Evolutionary conservation across 2,329 filamentous ascomycete species (phyloP).

Genomic region (Cucurbitaria berberidis): DNA sequence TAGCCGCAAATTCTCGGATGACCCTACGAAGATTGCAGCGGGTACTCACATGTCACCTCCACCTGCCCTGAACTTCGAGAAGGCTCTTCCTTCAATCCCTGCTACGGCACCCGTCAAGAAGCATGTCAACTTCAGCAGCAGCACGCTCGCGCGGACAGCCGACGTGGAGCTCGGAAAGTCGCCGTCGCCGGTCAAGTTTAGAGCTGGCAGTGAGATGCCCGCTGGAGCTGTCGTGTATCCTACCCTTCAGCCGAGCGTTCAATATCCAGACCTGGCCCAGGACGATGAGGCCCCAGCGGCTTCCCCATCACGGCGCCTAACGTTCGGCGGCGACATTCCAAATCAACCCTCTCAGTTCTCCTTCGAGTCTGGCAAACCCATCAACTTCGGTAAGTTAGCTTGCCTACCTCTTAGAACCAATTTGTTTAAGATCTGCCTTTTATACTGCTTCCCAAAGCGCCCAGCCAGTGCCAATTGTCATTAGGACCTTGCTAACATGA

Average conservation of each 20-base stretch:
- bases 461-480: neutral
- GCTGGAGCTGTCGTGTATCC: conserved; percentile 42
- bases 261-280: conserved; percentile 48
- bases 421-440: neutral
- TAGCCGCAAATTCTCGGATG: conserved; percentile 64
- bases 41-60: conserved; percentile 63
- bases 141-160: conserved; percentile 59
- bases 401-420: neutral
- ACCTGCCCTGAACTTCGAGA: conserved; percentile 52
- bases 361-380: conserved; percentile 54
- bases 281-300: conserved; percentile 30
- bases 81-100: conserved; percentile 59
- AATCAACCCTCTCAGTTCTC: conserved; percentile 54
- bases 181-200: conserved; percentile 45
- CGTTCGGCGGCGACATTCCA: conserved; percentile 36
- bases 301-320: conserved; percentile 44
- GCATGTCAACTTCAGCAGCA: conserved; percentile 80
- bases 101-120: conserved; percentile 78
- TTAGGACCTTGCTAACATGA: neutral
- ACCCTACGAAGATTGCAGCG: conserved; percentile 64
- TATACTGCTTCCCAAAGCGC: neutral
- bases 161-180: conserved; percentile 42
- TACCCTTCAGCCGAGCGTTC: conserved; percentile 34
- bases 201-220: conserved; percentile 43
- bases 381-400: conserved; percentile 47